Conservation (phyloP, 2,329 filamentous ascomycete species). For the Pyricularia grisea region DNA sequence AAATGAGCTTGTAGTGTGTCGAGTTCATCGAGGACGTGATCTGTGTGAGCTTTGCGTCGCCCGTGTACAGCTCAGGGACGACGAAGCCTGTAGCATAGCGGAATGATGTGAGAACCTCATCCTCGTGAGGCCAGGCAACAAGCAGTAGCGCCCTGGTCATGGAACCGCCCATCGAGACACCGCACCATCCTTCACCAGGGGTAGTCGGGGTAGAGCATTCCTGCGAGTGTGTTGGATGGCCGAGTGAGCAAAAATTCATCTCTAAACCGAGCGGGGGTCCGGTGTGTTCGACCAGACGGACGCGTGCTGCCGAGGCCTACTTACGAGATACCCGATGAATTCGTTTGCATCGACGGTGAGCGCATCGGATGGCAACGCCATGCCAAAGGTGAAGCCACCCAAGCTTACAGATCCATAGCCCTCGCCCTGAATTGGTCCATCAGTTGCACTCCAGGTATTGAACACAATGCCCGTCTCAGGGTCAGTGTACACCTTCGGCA, state of each 20-base stretch:
- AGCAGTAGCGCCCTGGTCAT: constrained; percentile 47
- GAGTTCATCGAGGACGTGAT: constrained; percentile 44
- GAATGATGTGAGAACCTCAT: constrained; percentile 40
- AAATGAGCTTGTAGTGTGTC: constrained; percentile 47
- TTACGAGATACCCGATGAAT: constrained; percentile 44
- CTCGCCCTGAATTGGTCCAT: constrained; percentile 25
- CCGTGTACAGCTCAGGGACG: constrained; percentile 44
- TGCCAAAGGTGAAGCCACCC: constrained; percentile 34
- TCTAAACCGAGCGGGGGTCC: background rate
- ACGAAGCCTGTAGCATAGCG: constrained; percentile 43
- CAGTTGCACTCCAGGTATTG: constrained; percentile 34
- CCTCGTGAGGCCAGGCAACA: constrained; percentile 38
- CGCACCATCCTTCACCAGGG: constrained; percentile 41
- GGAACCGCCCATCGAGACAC: constrained; percentile 36
- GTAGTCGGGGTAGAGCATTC: constrained; percentile 33
- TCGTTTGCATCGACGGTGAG: constrained; percentile 33
- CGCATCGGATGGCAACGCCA: constrained; percentile 36
- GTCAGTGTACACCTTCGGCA: constrained; percentile 29
- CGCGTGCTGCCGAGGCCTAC: constrained; percentile 10
- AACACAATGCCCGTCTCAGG: constrained; percentile 40
- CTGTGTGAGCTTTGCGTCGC: constrained; percentile 46
- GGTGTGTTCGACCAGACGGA: background rate
- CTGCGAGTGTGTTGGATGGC: constrained; percentile 17
- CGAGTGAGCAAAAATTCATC: too few species aligned
- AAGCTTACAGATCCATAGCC: constrained; percentile 6